Evolutionary conservation across 2,329 filamentous ascomycete species (phyloP).

Genomic region (Cercospora sp.): DNA sequence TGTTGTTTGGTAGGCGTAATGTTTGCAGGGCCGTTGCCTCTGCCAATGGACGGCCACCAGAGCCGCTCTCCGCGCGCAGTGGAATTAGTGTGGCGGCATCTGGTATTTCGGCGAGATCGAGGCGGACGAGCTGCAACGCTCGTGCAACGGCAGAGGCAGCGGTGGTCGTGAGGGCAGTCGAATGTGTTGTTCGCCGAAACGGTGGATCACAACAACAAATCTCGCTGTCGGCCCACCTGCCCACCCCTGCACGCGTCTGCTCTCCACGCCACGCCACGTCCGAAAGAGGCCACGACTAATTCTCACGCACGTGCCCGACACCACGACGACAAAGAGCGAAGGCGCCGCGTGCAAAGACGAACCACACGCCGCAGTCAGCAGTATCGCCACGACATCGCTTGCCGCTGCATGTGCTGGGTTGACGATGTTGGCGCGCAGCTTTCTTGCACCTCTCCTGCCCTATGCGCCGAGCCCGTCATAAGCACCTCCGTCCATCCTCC

Average conservation of each 20-base stretch:
- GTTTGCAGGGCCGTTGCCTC: conserved; percentile 12
- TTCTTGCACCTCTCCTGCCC: conserved; percentile 21
- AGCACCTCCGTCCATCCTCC: conserved; percentile 12
- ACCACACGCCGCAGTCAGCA: background rate
- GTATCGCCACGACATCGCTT: background rate
- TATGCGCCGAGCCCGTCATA: conserved; percentile 25
- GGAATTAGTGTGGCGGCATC: conserved; percentile 1
- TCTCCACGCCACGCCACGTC: background rate
- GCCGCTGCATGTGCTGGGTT: conserved; percentile 3
- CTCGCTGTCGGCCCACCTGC: background rate
- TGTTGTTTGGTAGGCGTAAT: conserved; percentile 9
- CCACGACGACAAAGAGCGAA: background rate
- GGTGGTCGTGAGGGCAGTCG: background rate
- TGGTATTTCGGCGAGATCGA: background rate
- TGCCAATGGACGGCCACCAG: background rate
- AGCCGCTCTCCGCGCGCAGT: conserved; percentile 1
- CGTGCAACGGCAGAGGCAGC: background rate
- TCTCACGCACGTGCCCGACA: background rate
- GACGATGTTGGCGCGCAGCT: conserved; percentile 24
- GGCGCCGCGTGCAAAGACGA: background rate
- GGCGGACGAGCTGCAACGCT: background rate
- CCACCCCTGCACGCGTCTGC: background rate
- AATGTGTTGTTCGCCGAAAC: background rate
- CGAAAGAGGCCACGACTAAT: conserved; percentile 4
- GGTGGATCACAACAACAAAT: conserved; percentile 1